Conservation (phyloP, 768 basidiomycete species). For the Hebeloma cylindrosporum region DNA sequence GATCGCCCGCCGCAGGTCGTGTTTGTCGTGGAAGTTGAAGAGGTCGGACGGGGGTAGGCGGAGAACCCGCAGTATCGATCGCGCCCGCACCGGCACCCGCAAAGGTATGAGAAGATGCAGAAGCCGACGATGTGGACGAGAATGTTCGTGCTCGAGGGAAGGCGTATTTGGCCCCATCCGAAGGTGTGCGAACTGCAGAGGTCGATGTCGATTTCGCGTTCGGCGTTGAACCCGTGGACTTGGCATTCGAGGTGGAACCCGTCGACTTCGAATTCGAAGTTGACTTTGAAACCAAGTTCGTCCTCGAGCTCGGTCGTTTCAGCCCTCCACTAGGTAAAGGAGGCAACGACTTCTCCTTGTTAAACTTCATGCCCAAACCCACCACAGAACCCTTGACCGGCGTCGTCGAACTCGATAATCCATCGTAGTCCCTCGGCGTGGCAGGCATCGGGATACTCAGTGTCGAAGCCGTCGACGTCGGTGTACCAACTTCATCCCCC, state of each 20-base stretch:
- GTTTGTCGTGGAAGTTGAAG: slow-evolving; percentile 32
- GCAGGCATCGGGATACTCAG: slow-evolving; percentile 34
- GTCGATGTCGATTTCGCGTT: not conserved
- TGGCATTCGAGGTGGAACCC: too few relatives aligned
- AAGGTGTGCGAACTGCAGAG: too few relatives aligned
- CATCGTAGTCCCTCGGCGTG: slow-evolving; percentile 32
- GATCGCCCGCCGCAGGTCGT: slow-evolving; percentile 26
- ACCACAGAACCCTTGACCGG: slow-evolving; percentile 8
- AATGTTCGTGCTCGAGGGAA: slow-evolving; percentile 28
- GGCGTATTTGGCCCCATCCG: slow-evolving; percentile 11
- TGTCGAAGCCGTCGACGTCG: slow-evolving; percentile 36
- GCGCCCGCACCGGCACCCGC: slow-evolving; percentile 10
- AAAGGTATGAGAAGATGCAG: slow-evolving; percentile 11
- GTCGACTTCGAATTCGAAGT: not conserved
- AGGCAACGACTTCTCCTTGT: slow-evolving; percentile 39
- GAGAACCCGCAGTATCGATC: slow-evolving; percentile 5
- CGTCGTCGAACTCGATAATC: slow-evolving; percentile 10
- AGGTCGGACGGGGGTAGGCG: slow-evolving; percentile 26
- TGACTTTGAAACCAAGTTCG: not conserved
- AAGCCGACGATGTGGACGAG: slow-evolving; percentile 18
- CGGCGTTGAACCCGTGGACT: too few relatives aligned
- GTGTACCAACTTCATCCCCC: slow-evolving; percentile 25
- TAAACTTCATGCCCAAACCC: slow-evolving; percentile 8
- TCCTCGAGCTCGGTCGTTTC: slow-evolving; percentile 12
- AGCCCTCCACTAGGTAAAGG: slow-evolving; percentile 29